A percentile compares a stretch with the other conserved stretches of the same genome.
Conservation (phyloP, 345 rosid species). For the Moricandia moricandioides region DNA sequence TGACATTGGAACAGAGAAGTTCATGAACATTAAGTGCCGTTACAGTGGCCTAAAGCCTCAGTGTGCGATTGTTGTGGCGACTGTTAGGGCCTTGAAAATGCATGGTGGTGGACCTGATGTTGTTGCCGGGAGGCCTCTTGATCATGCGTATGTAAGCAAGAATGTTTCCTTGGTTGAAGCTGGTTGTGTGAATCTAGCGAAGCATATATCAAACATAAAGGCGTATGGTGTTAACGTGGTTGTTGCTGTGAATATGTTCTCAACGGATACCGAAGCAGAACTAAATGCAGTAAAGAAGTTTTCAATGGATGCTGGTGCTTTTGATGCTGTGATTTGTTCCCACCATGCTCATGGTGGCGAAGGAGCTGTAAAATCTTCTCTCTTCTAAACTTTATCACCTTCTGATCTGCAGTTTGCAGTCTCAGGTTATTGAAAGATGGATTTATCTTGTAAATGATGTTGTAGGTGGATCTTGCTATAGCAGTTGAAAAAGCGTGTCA, state of each 20-base stretch:
- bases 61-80: slow-evolving; percentile 94
- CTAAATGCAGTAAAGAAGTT: slow-evolving; percentile 75
- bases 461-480: slow-evolving; percentile 89
- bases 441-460: not conserved
- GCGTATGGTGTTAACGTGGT: slow-evolving; percentile 90
- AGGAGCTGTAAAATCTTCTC: slow-evolving; percentile 67
- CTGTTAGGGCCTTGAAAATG: slow-evolving; percentile 97
- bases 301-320: slow-evolving; percentile 87
- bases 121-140: slow-evolving; percentile 97
- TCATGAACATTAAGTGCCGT: slow-evolving; percentile 91
- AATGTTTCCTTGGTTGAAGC: slow-evolving; percentile 88
- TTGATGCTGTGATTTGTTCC: slow-evolving; percentile 56
- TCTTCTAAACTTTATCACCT: not conserved
- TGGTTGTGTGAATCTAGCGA: slow-evolving; percentile 89
- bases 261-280: slow-evolving; percentile 89
- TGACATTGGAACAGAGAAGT: slow-evolving; percentile 96
- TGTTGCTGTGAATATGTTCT: slow-evolving; percentile 90
- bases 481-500: slow-evolving; percentile 91
- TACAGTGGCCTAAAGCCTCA: slow-evolving; percentile 89
- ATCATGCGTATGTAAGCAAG: slow-evolving; percentile 79
- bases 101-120: slow-evolving; percentile 98
- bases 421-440: slow-evolving; percentile 1
- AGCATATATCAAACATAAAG: slow-evolving; percentile 85
- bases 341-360: slow-evolving; percentile 98
- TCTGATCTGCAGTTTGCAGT: not conserved